These are phyloP conservation scores for Aspergillus udagawae DNA, from an alignment of 2,329 filamentous ascomycete species.

Conservation along the genomic window DNA sequence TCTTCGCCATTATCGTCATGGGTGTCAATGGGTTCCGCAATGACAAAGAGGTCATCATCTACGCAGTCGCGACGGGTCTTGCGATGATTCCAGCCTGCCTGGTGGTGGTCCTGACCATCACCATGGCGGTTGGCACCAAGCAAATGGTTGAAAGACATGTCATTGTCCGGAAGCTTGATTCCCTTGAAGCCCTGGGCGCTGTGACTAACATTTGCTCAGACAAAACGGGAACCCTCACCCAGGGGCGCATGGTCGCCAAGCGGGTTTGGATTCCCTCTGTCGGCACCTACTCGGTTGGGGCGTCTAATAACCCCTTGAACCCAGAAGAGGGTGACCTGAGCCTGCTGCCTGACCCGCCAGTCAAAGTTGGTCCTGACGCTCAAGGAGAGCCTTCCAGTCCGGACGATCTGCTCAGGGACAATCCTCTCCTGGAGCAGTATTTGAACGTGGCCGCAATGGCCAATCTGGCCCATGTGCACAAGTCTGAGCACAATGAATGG, in stretches of 20 bases:
- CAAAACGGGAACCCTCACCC: slow-evolving; percentile 59
- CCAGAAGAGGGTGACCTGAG: slow-evolving; percentile 50
- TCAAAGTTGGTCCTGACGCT: slow-evolving; percentile 25
- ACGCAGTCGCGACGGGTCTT: slow-evolving; percentile 57
- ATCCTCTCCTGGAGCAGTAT: slow-evolving; percentile 50
- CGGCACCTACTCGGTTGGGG: slow-evolving; percentile 56
- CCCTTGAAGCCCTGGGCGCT: slow-evolving; percentile 58
- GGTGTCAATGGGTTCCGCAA: slow-evolving; percentile 58
- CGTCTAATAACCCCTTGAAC: slow-evolving; percentile 54
- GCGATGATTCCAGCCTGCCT: slow-evolving; percentile 62
- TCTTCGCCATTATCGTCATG: slow-evolving; percentile 67
- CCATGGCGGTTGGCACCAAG: slow-evolving; percentile 60
- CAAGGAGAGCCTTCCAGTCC: slow-evolving; percentile 23
- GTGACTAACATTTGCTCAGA: slow-evolving; percentile 58
- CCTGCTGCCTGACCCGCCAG: slow-evolving; percentile 33
- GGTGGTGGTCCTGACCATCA: slow-evolving; percentile 64
- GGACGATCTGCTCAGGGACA: slow-evolving; percentile 41
- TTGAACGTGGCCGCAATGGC: slow-evolving; percentile 62
- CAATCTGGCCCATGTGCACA: slow-evolving; percentile 61
- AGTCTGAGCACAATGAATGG: slow-evolving; percentile 54
- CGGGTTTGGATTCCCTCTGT: slow-evolving; percentile 56
- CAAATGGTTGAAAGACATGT: slow-evolving; percentile 55
- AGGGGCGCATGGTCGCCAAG: slow-evolving; percentile 61
- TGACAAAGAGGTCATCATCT: slow-evolving; percentile 60
- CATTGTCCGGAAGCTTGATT: slow-evolving; percentile 55